Base-by-base conservation (phyloP, 768 basidiomycete genomes). In the Suillus discolor region DNA sequence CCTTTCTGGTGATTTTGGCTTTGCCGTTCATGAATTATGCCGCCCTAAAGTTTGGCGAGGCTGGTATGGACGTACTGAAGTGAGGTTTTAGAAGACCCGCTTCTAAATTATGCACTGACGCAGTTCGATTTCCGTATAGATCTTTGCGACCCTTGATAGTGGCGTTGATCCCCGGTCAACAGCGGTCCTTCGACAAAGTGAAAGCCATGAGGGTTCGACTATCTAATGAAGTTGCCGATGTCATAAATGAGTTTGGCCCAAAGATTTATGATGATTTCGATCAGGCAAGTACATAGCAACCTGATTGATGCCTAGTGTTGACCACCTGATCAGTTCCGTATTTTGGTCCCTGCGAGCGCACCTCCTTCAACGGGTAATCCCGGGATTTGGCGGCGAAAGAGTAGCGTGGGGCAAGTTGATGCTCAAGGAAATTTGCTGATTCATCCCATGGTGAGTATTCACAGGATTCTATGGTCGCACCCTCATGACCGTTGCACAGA, bases 21-120 rank as follows among this genome's bases (percentile, higher is more conserved):
- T 77, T 98, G 38, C 97, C 97, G 16, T 87, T 93, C 75, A 90
- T 97, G 82, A 96, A 93, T 64, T 93, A 91, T 72, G 93, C 94
- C 6, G 94, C 97, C 7, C 85, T 99, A 62, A 97, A 97, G 77
- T 99, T 99, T 72, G 97, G 97, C 51, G 97, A 99, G 76, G 97
- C 96, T 41, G 97, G 96, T 28, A 90, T 97, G 88, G 97, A 99
- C 72, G 95, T 99, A 34, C 83, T 96, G 62, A 98, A 98, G 96
- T 96, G 71, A 70, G 91, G 79, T n/a, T 59, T 57, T 39, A 20
- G 18, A 42, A n/a, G 41, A 28, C 25, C 6, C 18, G 12, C 41
- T 42, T 3, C n/a, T 23, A 12, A 61, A 61, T 53, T 59, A 20
- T 41, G 23, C 61, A 36, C 36, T 42, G 18, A 39, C 57, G 38